Base-by-base conservation (phyloP, 805 yeast species). In the Tetrapisispora phaffii region DNA sequence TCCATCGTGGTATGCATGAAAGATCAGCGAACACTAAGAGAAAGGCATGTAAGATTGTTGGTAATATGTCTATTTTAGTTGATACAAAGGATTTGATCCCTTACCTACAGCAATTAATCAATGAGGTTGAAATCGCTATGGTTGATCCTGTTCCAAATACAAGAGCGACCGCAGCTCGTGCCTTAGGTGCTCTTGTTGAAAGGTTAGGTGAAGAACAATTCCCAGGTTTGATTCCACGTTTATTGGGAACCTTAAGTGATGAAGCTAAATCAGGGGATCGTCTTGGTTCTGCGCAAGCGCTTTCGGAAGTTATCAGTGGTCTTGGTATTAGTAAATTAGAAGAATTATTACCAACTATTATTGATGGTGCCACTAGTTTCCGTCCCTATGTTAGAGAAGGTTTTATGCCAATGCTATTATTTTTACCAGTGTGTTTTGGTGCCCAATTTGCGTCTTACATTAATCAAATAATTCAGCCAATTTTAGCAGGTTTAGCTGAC, bases 111-210 rank as follows among this genome's bases (percentile, higher is more conserved):
- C 77, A 79, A 36, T 72, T 93, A 54, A 82, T 90, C 37, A 73
- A 79, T 10, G 96, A 88, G 55, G 75, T 93, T 48, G 95, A 93
- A 63, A 72, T 76, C 36, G 95, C 97, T 6, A 90, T 93, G 95
- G 96, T 94, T 42, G 99, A 93, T 56, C 98, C 98, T 1, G 98
- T 93, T 43, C 96, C 97, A 28, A 85, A 80, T 35, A 93, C 99
- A 0, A 79, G 97, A 62, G 94, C 97, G 1, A 93, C 96, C 19
- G 97, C 97, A 21, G 89, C 97, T 19, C 80, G 97, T 66, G 98
- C 98, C 0, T 69, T 93, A 42, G 99, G 99, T 54, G 87, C 97
- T 0, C 72, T 93, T 50, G 96, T 94, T 40, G 97, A 93, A 63
- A 90, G 89, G 62, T 72, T 93, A 34, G 99, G 99, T 45, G 99